Base-by-base conservation (phyloP, 2,329 filamentous ascomycete species). In the Metarhizium anisopliae region DNA sequence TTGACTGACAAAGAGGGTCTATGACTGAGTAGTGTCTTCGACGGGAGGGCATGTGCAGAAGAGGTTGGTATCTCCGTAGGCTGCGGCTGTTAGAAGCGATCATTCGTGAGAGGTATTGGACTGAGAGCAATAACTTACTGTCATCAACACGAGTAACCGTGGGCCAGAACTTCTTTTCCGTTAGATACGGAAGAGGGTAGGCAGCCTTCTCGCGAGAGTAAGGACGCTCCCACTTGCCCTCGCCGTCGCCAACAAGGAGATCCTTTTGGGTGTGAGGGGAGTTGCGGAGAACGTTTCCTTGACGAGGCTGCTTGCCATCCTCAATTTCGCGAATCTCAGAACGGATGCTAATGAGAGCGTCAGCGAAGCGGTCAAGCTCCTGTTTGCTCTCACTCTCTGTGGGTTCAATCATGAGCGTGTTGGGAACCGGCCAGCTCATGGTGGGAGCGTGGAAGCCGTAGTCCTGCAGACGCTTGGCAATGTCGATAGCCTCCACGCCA, bases 91-190 rank as follows among this genome's bases (percentile, higher is more conserved):
- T 13, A 36, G 29, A 47, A 16, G 29, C 7, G n/a, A 47, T 47
- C 20, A 25, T 11, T 32, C 2, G 20, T 16, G 7, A 20, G 6
- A 40, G 7, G 36, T 4, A 20, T 11, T 45, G 42, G 16, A 18
- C 6, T 35, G 18, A 45, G 40, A 18, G 13, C 18, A 20, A 25
- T 35, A 50, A 78, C 87, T 79, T 72, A 93, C 89, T 81, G 77
- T 96, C 93, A 69, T 97, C 89, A 20, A 96, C 78, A 69, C 93
- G 81, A 6, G 87, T 90, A 14, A 96, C 90, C 40, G 78, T 85
- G 0, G 93, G 92, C 93, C 93, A 97, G 75, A 96, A 96, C 78
- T 97, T 97, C 86, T 95, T 96, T 82, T 96, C 89, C 70, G 83
- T 82, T 59, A 97, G 74, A 73, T 83, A 95, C 0, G 84, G 77